Evolutionary conservation across 2,329 filamentous ascomycete genomes (phyloP).

Genomic region (Talaromyces sp.): DNA sequence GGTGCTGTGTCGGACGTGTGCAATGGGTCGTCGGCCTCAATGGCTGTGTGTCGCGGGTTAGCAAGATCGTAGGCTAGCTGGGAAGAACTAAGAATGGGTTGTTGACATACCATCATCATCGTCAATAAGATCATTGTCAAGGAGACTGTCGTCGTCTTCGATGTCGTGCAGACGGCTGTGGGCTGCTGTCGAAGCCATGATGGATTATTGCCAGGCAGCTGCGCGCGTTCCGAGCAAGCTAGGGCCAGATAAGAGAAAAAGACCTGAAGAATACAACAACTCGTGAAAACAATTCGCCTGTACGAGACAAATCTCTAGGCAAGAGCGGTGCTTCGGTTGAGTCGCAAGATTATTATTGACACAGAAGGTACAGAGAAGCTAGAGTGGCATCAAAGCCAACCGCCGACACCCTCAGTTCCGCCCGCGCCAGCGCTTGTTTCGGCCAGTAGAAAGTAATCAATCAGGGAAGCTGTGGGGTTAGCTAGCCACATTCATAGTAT

Average conservation of each 20-base stretch:
- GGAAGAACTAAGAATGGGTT: background rate
- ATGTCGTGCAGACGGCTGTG: slow-evolving; percentile 40
- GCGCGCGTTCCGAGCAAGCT: background rate
- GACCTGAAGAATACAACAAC: background rate
- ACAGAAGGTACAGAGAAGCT: slow-evolving; percentile 24
- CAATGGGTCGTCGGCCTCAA: slow-evolving; percentile 89
- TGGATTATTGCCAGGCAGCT: slow-evolving; percentile 3
- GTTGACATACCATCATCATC: slow-evolving; percentile 62
- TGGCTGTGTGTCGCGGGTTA: slow-evolving; percentile 47
- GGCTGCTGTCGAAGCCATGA: slow-evolving; percentile 7
- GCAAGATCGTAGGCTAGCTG: background rate
- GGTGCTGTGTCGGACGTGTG: slow-evolving; percentile 67
- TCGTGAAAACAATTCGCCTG: background rate
- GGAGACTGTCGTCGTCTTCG: slow-evolving; percentile 55
- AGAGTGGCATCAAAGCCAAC: slow-evolving; percentile 31
- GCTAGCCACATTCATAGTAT: background rate
- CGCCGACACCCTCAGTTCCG: slow-evolving; percentile 6
- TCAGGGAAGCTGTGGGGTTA: background rate
- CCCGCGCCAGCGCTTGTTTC: slow-evolving; percentile 15
- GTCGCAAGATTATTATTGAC: background rate
- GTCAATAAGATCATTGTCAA: slow-evolving; percentile 70
- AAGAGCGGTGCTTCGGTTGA: background rate
- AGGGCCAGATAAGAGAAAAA: background rate
- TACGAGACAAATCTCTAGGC: background rate
- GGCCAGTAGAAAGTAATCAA: background rate